Percentiles rank a stretch among this genome's conserved stretches.
phyloP scores from a whole-genome alignment of 768 basidiomycete genomes.

The Coprinellus micaceus region DNA sequence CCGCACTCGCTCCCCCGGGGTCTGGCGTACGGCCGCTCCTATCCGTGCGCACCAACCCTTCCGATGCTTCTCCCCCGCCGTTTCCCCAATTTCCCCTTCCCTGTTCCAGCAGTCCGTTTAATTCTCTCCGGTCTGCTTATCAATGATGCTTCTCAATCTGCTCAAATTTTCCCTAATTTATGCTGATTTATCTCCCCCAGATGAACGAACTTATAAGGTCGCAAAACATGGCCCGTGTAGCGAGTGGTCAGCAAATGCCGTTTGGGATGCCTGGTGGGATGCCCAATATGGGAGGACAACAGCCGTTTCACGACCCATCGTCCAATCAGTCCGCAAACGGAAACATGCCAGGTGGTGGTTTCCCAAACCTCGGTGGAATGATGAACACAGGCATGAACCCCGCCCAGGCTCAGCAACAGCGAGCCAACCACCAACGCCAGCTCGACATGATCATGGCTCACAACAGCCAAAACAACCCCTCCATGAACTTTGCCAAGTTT shows the following conservation, averaged over 20 bases:
- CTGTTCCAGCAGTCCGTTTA: not conserved
- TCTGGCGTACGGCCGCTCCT: conserved; percentile 4
- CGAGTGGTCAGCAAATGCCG: conserved; percentile 43
- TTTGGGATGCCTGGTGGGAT: conserved; percentile 35
- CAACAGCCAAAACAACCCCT: conserved; percentile 43
- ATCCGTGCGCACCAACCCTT: conserved; percentile 16
- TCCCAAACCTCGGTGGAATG: conserved; percentile 35
- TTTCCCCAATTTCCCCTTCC: conserved; percentile 16
- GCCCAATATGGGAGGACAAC: conserved; percentile 16
- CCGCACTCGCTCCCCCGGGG: conserved; percentile 3
- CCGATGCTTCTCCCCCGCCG: conserved; percentile 15
- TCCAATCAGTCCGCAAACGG: conserved; percentile 29
- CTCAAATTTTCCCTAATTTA: conserved; percentile 2
- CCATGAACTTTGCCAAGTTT: conserved; percentile 33
- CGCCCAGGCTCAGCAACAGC: conserved; percentile 19
- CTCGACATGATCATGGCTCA: conserved; percentile 48
- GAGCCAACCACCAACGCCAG: conserved; percentile 28
- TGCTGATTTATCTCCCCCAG: conserved; percentile 21
- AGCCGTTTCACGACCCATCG: conserved; percentile 33
- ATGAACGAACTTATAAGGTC: conserved; percentile 44
- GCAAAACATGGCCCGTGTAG: conserved; percentile 38
- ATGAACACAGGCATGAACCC: conserved; percentile 27
- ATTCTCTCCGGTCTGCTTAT: conserved; percentile 15
- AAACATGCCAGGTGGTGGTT: conserved; percentile 38
- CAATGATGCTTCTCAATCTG: conserved; percentile 21